These are phyloP conservation scores for Beta corolliflora DNA, from an alignment of 179 eudicot genomes.

Conservation along the genomic window DNA sequence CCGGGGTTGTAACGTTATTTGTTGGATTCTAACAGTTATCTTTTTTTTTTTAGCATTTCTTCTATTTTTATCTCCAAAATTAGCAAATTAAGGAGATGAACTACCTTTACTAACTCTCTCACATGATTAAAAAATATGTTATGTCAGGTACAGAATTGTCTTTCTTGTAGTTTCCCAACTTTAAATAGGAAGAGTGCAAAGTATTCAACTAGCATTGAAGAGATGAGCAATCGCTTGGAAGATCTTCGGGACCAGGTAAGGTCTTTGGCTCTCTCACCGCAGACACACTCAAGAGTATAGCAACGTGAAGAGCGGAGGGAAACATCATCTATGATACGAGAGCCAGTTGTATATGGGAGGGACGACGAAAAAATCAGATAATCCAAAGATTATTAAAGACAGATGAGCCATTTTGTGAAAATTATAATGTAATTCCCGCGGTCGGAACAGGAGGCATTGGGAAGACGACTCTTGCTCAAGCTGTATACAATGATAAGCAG, in stretches of 20 bases:
- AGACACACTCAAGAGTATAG: background rate
- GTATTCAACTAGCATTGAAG: background rate
- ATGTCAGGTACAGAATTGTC: background rate
- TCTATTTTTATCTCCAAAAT: too few relatives aligned
- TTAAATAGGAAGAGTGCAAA: background rate
- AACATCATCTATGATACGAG: background rate
- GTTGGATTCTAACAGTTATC: too few relatives aligned
- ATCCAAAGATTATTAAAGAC: too few relatives aligned
- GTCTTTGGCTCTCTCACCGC: background rate
- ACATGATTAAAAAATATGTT: background rate
- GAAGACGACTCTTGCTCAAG: background rate
- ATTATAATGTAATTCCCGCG: background rate
- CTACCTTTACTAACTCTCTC: background rate
- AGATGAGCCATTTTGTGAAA: too few relatives aligned
- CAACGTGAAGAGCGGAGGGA: background rate
- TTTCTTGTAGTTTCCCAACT: background rate
- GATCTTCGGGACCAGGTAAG: background rate
- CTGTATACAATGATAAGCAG: background rate
- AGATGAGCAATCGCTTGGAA: background rate
- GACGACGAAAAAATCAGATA: background rate
- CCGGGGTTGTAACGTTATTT: too few relatives aligned
- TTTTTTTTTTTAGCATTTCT: too few relatives aligned
- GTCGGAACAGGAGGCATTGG: slow-evolving; percentile 15
- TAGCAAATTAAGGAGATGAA: too few relatives aligned
- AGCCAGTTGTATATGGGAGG: slow-evolving; percentile 12